These are phyloP conservation scores for Neocatenulostroma microsporum DNA, from an alignment of 2,329 filamentous ascomycete species.

Conservation along the genomic window DNA sequence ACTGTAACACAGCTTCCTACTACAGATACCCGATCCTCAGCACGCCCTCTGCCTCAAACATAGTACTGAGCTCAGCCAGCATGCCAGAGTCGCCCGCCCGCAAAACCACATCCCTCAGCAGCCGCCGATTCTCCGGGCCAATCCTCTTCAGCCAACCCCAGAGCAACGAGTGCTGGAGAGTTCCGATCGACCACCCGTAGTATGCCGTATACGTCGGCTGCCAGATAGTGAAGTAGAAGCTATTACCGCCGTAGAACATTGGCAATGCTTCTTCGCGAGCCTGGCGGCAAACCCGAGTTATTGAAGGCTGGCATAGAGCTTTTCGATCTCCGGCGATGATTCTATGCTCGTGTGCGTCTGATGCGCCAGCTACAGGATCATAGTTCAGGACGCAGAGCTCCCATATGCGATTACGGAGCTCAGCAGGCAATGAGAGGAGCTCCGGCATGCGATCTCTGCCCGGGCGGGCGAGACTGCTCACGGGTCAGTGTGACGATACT, in stretches of 20 bases:
- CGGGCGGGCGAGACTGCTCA: too few species aligned
- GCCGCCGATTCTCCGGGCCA: background rate
- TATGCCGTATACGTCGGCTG: background rate
- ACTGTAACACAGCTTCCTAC: too few species aligned
- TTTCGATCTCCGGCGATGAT: too few species aligned
- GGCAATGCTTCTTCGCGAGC: constrained; percentile 11
- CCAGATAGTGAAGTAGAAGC: constrained; percentile 3
- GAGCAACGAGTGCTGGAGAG: background rate
- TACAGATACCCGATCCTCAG: too few species aligned
- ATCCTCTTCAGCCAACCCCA: constrained; percentile 1
- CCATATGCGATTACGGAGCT: constrained; percentile 5
- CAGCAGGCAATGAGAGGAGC: constrained; percentile 1
- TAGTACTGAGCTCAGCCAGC: too few species aligned
- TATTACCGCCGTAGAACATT: constrained; percentile 7
- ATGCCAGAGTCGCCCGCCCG: too few species aligned
- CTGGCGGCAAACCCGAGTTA: constrained; percentile 10
- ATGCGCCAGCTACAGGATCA: too few species aligned
- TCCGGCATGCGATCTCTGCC: too few species aligned
- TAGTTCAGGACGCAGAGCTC: background rate
- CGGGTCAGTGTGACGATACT: too few species aligned
- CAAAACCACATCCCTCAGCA: background rate
- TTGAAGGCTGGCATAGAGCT: too few species aligned
- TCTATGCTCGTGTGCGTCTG: too few species aligned
- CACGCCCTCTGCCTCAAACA: too few species aligned
- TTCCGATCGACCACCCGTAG: background rate